A percentile compares a stretch with the other conserved stretches of the same genome.
These are phyloP conservation scores for Canna indica DNA, from an alignment of 176 grass and related monocot genomes.

Conservation along the genomic window DNA sequence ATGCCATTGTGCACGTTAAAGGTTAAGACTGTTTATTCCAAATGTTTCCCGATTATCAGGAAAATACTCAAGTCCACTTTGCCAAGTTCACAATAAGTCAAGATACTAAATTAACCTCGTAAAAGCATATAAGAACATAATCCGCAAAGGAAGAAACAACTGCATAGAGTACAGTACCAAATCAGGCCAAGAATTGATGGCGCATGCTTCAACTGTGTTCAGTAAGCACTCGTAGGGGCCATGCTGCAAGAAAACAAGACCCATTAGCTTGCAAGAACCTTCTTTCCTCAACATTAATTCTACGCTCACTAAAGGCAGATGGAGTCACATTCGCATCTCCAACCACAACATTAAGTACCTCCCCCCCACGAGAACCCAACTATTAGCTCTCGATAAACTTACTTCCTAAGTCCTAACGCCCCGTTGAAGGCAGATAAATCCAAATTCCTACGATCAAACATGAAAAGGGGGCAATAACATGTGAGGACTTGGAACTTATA, in stretches of 20 bases:
- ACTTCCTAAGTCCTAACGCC: background rate
- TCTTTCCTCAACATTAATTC: background rate
- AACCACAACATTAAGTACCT: background rate
- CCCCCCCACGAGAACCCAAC: background rate
- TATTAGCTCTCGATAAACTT: background rate
- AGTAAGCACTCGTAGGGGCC: constrained; percentile 76
- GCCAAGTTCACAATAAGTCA: background rate
- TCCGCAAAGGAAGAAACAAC: background rate
- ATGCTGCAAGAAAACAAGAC: constrained; percentile 45
- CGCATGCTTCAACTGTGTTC: constrained; percentile 81
- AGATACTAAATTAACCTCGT: background rate
- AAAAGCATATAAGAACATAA: background rate
- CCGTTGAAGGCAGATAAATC: background rate
- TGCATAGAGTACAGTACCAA: constrained; percentile 31
- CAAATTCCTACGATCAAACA: background rate
- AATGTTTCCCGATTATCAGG: no score
- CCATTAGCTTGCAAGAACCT: background rate
- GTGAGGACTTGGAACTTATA: background rate
- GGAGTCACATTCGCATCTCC: background rate
- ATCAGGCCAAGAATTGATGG: constrained; percentile 73
- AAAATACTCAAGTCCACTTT: background rate
- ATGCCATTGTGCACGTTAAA: no score
- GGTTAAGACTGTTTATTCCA: no score
- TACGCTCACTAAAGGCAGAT: background rate
- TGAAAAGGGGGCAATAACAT: background rate